A percentile compares a stretch with the other conserved stretches of the same genome.
Evolutionary conservation across 257 asterid species (phyloP).

Genomic region (Fraxinus americana): DNA sequence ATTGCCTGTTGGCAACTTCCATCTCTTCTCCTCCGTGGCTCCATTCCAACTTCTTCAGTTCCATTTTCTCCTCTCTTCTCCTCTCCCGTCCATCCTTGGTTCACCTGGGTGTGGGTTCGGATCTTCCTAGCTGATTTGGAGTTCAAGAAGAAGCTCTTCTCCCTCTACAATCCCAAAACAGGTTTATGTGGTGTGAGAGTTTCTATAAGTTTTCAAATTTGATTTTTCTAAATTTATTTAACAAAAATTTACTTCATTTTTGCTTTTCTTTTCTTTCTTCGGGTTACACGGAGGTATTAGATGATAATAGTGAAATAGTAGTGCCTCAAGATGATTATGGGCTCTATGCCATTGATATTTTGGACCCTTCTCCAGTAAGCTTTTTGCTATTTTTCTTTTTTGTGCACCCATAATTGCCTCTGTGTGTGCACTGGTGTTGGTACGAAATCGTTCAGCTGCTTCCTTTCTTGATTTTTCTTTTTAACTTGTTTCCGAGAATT

Average conservation of each 20-base stretch:
- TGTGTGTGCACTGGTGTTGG: not conserved
- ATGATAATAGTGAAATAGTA: slow-evolving; percentile 58
- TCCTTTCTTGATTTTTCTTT: not conserved
- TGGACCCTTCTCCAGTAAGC: slow-evolving; percentile 89
- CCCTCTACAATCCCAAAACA: slow-evolving; percentile 72
- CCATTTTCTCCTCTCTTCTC: too few relatives aligned
- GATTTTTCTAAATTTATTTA: not conserved
- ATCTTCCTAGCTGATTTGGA: slow-evolving; percentile 72
- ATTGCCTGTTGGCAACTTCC: too few relatives aligned
- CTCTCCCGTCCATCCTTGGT: too few relatives aligned
- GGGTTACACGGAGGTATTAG: slow-evolving; percentile 89
- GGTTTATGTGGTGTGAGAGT: slow-evolving; percentile 11
- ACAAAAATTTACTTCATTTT: not conserved
- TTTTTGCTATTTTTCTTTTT: slow-evolving; percentile 9
- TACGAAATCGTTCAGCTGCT: not conserved
- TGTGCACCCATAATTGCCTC: not conserved
- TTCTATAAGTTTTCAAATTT: not conserved
- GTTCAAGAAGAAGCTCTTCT: slow-evolving; percentile 80
- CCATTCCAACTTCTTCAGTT: too few relatives aligned
- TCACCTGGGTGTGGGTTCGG: slow-evolving; percentile 88
- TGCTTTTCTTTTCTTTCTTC: slow-evolving; percentile 8
- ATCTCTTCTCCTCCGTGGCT: too few relatives aligned
- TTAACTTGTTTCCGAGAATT: not conserved
- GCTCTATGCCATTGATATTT: slow-evolving; percentile 87
- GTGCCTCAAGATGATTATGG: slow-evolving; percentile 98